Base-by-base conservation (phyloP, 2,329 filamentous ascomycete species). In the Pseudogymnoascus sp. region DNA sequence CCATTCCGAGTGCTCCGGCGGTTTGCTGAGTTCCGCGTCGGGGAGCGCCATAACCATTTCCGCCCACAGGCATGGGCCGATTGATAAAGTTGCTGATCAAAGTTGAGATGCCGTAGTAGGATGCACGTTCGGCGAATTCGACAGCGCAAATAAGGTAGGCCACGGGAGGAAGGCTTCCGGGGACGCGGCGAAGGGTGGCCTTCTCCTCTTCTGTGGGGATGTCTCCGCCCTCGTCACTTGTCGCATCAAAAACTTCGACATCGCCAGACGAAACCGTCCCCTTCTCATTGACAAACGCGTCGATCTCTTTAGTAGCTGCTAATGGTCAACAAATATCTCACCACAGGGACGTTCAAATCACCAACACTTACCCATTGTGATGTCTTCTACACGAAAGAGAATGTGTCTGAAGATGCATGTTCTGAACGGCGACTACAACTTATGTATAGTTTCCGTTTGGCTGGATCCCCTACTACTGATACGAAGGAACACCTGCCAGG, bases 101-200 rank as follows among this genome's bases (percentile, higher is more conserved):
- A 0, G 79, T 81, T 57, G 85, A 83, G 10, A 85, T 87, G 62
- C 88, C 88, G 71, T 91, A 91, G 82, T 90, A 91, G n/a, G 86
- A 88, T 76, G 90, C 90, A 57, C 89, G 86, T 77, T 91, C 89
- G 76, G 86, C 89, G 64, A 91, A 78, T 76, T 92, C 89, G 66
- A 88, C 83, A 66, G 90, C 85, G 60, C 87, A 88, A 64, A 92
- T 83, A 33, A 86, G 86, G 76, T 86, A 91, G 64, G 87, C 83
- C 62, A 80, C 77, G 82, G 83, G 86, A 57, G 86, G 85, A 65
- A 92, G 84, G 71, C 79, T 80, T 10, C 85, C 87, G 17, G 85
- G 83, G 17, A 89, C 81, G 70, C 85, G 83, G 53, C 79, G 82
- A 31, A 89, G 81, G 0, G 84, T 86, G 13, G 66, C 70, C 64